phyloP scores from a whole-genome alignment of 2,329 filamentous ascomycete species.

The Corynespora cassiicola region DNA sequence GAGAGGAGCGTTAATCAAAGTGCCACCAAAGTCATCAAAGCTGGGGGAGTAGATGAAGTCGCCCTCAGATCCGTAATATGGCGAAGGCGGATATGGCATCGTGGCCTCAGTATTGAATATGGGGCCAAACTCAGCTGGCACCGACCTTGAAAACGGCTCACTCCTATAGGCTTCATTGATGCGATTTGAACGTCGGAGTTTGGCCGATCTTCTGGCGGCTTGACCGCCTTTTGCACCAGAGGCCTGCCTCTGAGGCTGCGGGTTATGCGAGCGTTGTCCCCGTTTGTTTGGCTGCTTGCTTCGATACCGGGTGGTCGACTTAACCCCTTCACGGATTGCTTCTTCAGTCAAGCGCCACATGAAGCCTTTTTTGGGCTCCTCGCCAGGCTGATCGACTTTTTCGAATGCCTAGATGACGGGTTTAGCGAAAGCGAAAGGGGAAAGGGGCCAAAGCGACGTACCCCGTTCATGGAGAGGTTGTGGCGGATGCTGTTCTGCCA shows the following conservation, averaged over 20 bases:
- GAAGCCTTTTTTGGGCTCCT: conserved; percentile 69
- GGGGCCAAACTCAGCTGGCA: conserved; percentile 20
- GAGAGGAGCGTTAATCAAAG: conserved; percentile 6
- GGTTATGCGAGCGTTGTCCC: conserved; percentile 28
- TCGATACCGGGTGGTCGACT: conserved; percentile 76
- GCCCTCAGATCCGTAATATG: conserved; percentile 28
- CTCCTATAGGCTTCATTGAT: conserved; percentile 23
- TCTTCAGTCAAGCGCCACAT: conserved; percentile 79
- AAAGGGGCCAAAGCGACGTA: conserved; percentile 54
- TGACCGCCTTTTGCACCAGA: conserved; percentile 55
- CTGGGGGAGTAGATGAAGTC: conserved; percentile 20
- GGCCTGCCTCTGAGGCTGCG: conserved; percentile 49
- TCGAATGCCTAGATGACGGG: conserved; percentile 60
- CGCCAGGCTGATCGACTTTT: conserved; percentile 55
- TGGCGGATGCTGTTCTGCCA: conserved; percentile 98
- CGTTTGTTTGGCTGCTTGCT: conserved; percentile 54
- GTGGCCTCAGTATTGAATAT: conserved; percentile 6
- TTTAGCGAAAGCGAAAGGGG: conserved; percentile 18
- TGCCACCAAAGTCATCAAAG: conserved; percentile 12
- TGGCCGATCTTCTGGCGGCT: conserved; percentile 43
- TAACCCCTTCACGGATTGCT: conserved; percentile 74
- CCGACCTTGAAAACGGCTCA: conserved; percentile 26
- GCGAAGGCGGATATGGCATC: conserved; percentile 19
- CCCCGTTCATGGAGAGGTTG: conserved; percentile 94
- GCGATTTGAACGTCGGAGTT: conserved; percentile 26